A percentile compares a stretch with the other conserved stretches of the same genome.
phyloP scores from a whole-genome alignment of 139 green algal species.

The Helicosporidium sp. region DNA sequence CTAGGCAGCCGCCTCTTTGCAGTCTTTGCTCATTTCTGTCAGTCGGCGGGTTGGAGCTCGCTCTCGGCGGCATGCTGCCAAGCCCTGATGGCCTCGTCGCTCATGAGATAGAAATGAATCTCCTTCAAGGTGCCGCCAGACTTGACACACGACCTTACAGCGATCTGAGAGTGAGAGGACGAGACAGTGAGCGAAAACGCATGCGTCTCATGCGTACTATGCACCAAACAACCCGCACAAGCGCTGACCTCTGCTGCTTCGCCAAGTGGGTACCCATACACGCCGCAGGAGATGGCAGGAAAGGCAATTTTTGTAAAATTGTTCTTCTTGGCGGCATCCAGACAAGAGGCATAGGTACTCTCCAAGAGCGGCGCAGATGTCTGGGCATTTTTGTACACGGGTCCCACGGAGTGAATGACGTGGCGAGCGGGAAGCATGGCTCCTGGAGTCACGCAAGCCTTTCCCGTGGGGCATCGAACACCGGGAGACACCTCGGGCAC shows the following conservation, averaged over 20 bases:
- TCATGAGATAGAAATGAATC: not conserved
- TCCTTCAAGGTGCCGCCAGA: not conserved
- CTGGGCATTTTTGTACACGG: slow-evolving; percentile 36
- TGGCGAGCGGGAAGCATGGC: slow-evolving; percentile 38
- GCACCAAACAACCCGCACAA: too few species aligned
- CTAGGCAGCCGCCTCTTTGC: too few species aligned
- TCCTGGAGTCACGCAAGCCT: slow-evolving; percentile 34
- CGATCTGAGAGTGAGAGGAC: too few species aligned
- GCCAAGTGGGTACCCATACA: slow-evolving; percentile 28
- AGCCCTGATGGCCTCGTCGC: not conserved
- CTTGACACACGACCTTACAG: not conserved
- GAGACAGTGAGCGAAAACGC: too few species aligned
- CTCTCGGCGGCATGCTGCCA: not conserved
- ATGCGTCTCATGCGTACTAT: too few species aligned
- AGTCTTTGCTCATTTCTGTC: not conserved
- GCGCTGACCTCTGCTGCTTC: too few species aligned
- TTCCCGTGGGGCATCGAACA: slow-evolving; percentile 59
- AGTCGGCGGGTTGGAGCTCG: too few species aligned
- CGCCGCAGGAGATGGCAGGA: slow-evolving; percentile 66
- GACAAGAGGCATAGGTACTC: slow-evolving; percentile 36
- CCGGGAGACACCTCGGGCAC: slow-evolving; percentile 26
- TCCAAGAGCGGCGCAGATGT: slow-evolving; percentile 36
- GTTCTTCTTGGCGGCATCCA: slow-evolving; percentile 27
- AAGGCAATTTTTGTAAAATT: slow-evolving; percentile 50
- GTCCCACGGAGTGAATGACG: slow-evolving; percentile 86